These are phyloP conservation scores for Colletotrichum spinosum DNA, from an alignment of 2,329 filamentous ascomycete species.

Conservation along the genomic window DNA sequence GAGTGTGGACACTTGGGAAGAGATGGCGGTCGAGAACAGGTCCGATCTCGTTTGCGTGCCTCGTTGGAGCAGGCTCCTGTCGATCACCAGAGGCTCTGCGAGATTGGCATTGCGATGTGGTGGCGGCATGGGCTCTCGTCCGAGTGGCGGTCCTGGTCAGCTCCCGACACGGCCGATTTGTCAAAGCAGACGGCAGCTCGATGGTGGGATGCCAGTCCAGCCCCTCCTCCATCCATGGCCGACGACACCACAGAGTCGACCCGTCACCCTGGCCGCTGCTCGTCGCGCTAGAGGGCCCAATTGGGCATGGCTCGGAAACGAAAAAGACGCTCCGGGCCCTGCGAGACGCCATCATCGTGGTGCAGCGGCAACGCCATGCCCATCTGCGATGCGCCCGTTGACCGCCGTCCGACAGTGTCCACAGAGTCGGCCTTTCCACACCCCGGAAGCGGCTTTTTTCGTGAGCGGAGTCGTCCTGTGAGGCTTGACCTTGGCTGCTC, in stretches of 20 bases:
- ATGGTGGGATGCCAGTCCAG: constrained; percentile 6
- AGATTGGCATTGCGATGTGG: constrained; percentile 1
- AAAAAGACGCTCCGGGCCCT: constrained; percentile 14
- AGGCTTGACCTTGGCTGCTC: constrained; percentile 8
- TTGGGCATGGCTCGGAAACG: constrained; percentile 23
- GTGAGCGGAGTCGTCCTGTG: constrained; percentile 16
- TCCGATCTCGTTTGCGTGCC: constrained; percentile 19
- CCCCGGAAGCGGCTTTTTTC: constrained; percentile 32
- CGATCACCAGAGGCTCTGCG: constrained; percentile 36
- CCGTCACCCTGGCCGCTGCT: constrained; percentile 17
- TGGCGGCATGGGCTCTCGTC: constrained; percentile 10
- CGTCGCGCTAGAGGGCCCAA: constrained; percentile 17
- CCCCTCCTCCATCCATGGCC: constrained; percentile 5
- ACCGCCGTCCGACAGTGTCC: constrained; percentile 29
- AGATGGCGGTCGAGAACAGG: constrained; percentile 13
- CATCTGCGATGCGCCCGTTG: constrained; percentile 31
- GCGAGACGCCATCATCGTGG: constrained; percentile 32
- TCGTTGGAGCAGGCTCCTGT: constrained; percentile 11
- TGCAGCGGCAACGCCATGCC: neutral
- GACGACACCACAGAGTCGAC: constrained; percentile 11
- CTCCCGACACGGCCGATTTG: constrained; percentile 13
- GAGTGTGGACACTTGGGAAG: neutral
- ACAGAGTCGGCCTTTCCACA: constrained; percentile 7
- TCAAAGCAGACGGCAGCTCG: constrained; percentile 8
- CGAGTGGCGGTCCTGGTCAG: constrained; percentile 22